A percentile compares a stretch with the other conserved stretches of the same genome.
These are phyloP conservation scores for Pilatotrama ljubarskyi DNA, from an alignment of 768 basidiomycete genomes.

Conservation along the genomic window DNA sequence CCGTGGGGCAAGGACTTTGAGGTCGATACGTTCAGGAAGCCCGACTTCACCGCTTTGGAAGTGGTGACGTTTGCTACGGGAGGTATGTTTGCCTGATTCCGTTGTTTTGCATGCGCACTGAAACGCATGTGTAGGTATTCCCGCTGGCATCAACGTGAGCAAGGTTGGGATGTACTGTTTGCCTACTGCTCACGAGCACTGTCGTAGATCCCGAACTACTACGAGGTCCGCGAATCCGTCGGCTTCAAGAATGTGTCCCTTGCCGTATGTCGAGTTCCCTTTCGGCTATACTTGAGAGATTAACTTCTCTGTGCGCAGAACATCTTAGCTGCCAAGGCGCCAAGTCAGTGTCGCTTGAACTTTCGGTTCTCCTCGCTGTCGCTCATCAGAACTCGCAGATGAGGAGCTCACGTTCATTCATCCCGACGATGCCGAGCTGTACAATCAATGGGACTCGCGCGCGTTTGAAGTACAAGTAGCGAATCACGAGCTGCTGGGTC, in stretches of 20 bases:
- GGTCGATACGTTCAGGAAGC: constrained; percentile 70
- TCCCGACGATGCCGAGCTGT: constrained; percentile 71
- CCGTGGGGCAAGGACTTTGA: constrained; percentile 69
- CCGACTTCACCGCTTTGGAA: constrained; percentile 86
- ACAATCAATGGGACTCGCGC: constrained; percentile 74
- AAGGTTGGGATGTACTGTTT: background rate
- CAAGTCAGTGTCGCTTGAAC: constrained; percentile 47
- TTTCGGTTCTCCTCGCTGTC: background rate
- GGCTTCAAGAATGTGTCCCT: constrained; percentile 93
- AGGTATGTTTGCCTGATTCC: constrained; percentile 43
- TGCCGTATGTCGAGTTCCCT: constrained; percentile 48
- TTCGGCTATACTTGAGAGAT: background rate
- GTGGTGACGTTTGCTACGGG: constrained; percentile 82
- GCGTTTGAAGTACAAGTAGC: constrained; percentile 90
- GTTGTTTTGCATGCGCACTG: constrained; percentile 1
- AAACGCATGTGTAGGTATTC: constrained; percentile 55
- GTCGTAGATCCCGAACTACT: constrained; percentile 56
- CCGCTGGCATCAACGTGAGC: constrained; percentile 80
- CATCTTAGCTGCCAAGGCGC: constrained; percentile 84
- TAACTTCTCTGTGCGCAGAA: constrained; percentile 46
- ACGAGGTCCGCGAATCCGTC: constrained; percentile 74
- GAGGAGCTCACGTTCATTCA: constrained; percentile 83
- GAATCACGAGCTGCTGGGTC: constrained; percentile 86
- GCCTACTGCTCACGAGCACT: background rate
- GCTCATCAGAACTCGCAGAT: constrained; percentile 40